Percentiles rank a stretch among this genome's conserved stretches.
phyloP scores from a whole-genome alignment of 768 basidiomycete species.

The Neoboletus subvelutipes region DNA sequence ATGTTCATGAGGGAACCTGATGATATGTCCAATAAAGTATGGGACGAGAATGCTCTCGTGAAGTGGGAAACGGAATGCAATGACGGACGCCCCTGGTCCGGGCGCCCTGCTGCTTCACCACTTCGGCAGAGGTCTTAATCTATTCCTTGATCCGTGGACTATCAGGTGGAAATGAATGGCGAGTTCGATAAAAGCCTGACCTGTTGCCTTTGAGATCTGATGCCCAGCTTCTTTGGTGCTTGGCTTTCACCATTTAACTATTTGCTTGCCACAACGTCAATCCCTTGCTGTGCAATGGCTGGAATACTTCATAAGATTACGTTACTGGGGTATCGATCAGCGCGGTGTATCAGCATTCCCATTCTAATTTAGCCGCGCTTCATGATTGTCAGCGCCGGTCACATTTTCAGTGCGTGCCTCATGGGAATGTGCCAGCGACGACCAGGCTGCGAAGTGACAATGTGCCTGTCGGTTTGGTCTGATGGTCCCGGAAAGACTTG shows the following conservation, averaged over 20 bases:
- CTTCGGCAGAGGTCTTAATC: neutral
- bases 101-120: conserved; percentile 24
- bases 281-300: neutral
- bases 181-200: neutral
- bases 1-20: conserved; percentile 44
- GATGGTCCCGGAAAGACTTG: neutral
- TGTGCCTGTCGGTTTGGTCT: neutral
- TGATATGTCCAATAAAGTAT: conserved; percentile 47
- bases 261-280: neutral
- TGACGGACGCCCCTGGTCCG: conserved; percentile 48
- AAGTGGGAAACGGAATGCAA: conserved; percentile 58
- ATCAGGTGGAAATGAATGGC: neutral
- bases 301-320: neutral
- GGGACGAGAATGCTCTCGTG: conserved; percentile 58
- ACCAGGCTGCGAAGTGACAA: neutral
- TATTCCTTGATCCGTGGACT: neutral
- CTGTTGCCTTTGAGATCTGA: neutral
- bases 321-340: neutral
- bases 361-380: neutral
- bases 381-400: neutral
- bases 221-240: neutral
- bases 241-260: neutral
- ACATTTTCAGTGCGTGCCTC: neutral
- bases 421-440: neutral
- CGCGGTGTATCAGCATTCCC: neutral